Conservation (phyloP, 1,284 basidiomycete species). For the Vanrija sp. region DNA sequence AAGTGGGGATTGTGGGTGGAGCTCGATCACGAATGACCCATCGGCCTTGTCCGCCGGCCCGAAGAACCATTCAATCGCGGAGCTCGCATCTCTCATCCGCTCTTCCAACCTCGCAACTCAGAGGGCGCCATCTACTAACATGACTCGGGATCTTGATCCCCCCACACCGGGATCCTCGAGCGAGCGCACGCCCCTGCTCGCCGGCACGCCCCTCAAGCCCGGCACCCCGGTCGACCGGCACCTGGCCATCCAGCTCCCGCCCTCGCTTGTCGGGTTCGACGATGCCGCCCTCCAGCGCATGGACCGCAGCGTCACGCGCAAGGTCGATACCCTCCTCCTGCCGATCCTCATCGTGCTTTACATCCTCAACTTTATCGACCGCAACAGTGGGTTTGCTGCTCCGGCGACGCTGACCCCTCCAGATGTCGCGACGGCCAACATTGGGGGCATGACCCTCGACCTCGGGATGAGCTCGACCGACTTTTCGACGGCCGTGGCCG, state of each 20-base stretch:
- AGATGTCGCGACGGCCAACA: conserved; percentile 33
- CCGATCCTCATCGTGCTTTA: neutral
- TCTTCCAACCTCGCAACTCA: too few species aligned
- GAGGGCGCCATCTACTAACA: too few species aligned
- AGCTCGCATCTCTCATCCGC: too few species aligned
- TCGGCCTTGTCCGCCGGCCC: too few species aligned
- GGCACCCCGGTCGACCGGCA: conserved; percentile 17
- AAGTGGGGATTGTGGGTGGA: too few species aligned
- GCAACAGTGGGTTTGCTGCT: neutral
- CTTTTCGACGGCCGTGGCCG: conserved; percentile 30
- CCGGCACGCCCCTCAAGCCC: too few species aligned
- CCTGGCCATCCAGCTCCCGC: conserved; percentile 7
- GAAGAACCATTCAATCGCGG: too few species aligned
- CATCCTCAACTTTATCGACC: neutral
- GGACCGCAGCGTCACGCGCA: conserved; percentile 28
- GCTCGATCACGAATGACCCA: too few species aligned
- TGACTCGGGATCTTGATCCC: too few species aligned
- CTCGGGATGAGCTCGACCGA: conserved; percentile 13
- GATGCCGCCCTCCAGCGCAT: conserved; percentile 27
- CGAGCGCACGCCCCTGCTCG: too few species aligned
- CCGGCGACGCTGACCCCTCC: neutral
- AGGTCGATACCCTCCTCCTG: conserved; percentile 35
- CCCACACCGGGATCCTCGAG: too few species aligned
- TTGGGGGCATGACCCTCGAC: conserved; percentile 16
- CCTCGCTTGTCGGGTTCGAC: conserved; percentile 19